phyloP scores from a whole-genome alignment of 1,139 yeast genomes.

The Magnusiomyces clavatus region DNA sequence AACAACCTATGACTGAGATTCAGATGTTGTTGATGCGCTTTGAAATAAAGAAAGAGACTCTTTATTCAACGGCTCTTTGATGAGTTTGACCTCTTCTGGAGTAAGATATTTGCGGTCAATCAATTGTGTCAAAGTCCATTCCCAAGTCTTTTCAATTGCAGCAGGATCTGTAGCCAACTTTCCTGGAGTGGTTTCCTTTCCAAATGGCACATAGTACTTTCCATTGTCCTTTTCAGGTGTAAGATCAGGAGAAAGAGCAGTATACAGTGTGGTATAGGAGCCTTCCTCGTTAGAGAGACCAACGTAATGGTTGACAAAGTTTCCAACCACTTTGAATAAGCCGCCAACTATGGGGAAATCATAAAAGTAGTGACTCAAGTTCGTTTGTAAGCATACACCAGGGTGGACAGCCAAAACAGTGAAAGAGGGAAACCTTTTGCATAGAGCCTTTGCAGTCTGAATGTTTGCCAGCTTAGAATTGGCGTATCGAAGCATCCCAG shows the following conservation, averaged over 20 bases:
- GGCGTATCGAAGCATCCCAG: conserved; percentile 62
- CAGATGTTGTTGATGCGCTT: too few relatives aligned
- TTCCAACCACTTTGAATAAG: conserved; percentile 61
- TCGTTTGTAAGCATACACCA: conserved; percentile 77
- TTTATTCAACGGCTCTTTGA: neutral
- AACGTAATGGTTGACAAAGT: conserved; percentile 54
- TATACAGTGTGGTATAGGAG: conserved; percentile 54
- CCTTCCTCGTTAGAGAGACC: conserved; percentile 74
- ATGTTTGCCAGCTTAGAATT: conserved; percentile 75
- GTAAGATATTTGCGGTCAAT: neutral
- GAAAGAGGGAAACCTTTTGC: conserved; percentile 57
- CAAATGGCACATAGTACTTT: conserved; percentile 45
- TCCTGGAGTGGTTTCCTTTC: conserved; percentile 48
- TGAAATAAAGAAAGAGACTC: neutral
- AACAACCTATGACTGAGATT: too few relatives aligned
- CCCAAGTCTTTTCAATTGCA: conserved; percentile 68
- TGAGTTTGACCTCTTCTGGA: neutral
- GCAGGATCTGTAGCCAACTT: conserved; percentile 51
- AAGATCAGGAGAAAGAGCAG: conserved; percentile 51
- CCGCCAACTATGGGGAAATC: conserved; percentile 69
- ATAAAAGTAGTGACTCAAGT: conserved; percentile 67
- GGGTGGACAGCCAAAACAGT: conserved; percentile 70
- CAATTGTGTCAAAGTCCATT: conserved; percentile 68
- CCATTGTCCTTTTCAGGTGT: conserved; percentile 56
- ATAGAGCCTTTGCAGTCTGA: conserved; percentile 60